Conservation (phyloP, 73 alveolate genomes). For the Stentor roeselii region DNA sequence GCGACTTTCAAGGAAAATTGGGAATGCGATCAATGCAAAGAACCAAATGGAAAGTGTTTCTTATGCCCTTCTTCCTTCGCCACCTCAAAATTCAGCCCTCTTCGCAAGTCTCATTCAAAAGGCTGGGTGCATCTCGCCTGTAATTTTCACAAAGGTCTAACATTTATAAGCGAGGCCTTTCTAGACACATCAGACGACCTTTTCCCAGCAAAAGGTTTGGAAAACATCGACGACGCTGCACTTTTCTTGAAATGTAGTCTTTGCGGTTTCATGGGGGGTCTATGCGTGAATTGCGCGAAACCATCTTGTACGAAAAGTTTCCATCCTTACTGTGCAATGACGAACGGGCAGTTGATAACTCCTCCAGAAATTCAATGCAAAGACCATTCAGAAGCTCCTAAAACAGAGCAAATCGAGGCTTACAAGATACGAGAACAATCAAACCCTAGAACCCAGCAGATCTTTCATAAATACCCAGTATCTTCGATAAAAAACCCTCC, state of each 20-base stretch:
- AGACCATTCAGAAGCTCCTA: conserved; percentile 3
- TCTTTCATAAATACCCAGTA: background rate
- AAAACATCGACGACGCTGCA: background rate
- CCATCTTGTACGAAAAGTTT: background rate
- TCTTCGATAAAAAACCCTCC: background rate
- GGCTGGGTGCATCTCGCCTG: background rate
- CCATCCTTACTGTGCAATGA: conserved; percentile 10
- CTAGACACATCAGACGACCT: background rate
- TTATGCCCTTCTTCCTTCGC: background rate
- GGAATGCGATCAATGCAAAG: background rate
- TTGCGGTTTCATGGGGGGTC: background rate
- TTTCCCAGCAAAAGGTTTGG: conserved; percentile 7
- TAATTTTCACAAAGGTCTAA: background rate
- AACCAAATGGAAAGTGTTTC: background rate
- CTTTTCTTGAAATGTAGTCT: background rate
- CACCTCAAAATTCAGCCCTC: background rate
- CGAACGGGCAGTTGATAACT: background rate
- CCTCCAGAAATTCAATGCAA: conserved; percentile 13
- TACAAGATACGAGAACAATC: background rate
- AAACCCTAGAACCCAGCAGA: background rate
- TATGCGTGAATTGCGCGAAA: conserved; percentile 15
- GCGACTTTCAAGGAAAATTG: background rate
- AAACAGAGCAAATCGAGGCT: background rate
- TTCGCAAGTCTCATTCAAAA: background rate
- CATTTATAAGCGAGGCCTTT: background rate